These are phyloP conservation scores for Kodamaea fukazawae DNA, from an alignment of 805 yeast species.

Conservation along the genomic window DNA sequence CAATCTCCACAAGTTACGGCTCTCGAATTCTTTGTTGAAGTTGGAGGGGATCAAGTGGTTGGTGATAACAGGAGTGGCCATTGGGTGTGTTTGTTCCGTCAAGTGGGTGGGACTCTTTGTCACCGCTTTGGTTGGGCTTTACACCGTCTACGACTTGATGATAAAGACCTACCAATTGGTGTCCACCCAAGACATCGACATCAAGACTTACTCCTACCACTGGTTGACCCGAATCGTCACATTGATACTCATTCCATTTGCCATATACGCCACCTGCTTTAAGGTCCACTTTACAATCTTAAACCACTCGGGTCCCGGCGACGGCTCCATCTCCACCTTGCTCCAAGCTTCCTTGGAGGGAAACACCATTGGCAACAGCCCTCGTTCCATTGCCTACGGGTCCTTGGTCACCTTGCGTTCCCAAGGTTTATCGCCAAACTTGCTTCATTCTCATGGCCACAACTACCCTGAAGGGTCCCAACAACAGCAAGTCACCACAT, in stretches of 20 bases:
- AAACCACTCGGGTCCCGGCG: slow-evolving; percentile 86
- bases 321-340: slow-evolving; percentile 83
- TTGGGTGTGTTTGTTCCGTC: slow-evolving; percentile 82
- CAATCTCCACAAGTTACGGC: slow-evolving; percentile 49
- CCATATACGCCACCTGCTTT: slow-evolving; percentile 70
- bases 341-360: slow-evolving; percentile 84
- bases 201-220: slow-evolving; percentile 48
- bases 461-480: slow-evolving; percentile 86
- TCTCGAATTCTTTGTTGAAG: slow-evolving; percentile 35
- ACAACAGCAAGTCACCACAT: slow-evolving; percentile 94
- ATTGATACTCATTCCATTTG: slow-evolving; percentile 68
- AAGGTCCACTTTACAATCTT: slow-evolving; percentile 76
- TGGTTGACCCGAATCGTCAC: slow-evolving; percentile 69
- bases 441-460: slow-evolving; percentile 86
- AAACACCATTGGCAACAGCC: slow-evolving; percentile 61
- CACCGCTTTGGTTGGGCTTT: slow-evolving; percentile 58
- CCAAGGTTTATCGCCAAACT: slow-evolving; percentile 68
- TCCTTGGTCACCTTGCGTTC: slow-evolving; percentile 64
- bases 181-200: slow-evolving; percentile 15
- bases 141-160: slow-evolving; percentile 52
- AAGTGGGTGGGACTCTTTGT: slow-evolving; percentile 83
- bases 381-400: slow-evolving; percentile 61
- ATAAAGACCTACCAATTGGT: slow-evolving; percentile 40
- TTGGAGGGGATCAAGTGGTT: slow-evolving; percentile 53
- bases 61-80: slow-evolving; percentile 57